Conservation (phyloP, 1,284 basidiomycete species). For the Fomitopsis betulina region DNA sequence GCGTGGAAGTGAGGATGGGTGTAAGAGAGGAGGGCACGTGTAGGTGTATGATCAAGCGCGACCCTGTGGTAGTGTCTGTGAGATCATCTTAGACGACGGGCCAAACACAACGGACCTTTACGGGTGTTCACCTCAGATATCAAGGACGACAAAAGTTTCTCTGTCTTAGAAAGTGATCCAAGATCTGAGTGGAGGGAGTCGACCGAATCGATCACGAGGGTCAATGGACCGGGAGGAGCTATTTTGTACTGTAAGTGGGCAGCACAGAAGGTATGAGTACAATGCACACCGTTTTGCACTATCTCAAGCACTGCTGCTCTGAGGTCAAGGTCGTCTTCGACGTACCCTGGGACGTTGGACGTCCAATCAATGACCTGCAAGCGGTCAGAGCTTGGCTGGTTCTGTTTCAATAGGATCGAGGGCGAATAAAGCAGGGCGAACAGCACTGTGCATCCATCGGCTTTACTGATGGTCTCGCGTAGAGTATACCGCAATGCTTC, state of each 20-base stretch:
- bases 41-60: constrained; percentile 64
- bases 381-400: constrained; percentile 16
- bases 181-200: constrained; percentile 59
- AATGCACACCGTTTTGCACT: constrained; percentile 5
- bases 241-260: not conserved
- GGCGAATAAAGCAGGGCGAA: constrained; percentile 61
- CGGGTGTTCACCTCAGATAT: constrained; percentile 39
- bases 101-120: constrained; percentile 34
- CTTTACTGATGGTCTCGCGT: constrained; percentile 17
- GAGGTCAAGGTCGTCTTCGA: constrained; percentile 28
- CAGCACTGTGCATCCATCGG: constrained; percentile 37
- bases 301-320: constrained; percentile 35
- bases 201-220: constrained; percentile 62
- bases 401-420: constrained; percentile 31
- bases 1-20: constrained; percentile 52
- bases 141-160: constrained; percentile 45
- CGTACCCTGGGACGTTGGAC: constrained; percentile 51
- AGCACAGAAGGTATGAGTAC: not conserved
- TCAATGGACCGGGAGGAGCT: constrained; percentile 41
- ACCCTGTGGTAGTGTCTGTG: constrained; percentile 17
- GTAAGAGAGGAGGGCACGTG: constrained; percentile 48
- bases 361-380: constrained; percentile 50
- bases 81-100: not conserved
- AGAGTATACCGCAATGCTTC: constrained; percentile 48
- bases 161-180: constrained; percentile 48